These are phyloP conservation scores for Penicillium sclerotigenum DNA, from an alignment of 2,329 filamentous ascomycete species.

Conservation along the genomic window DNA sequence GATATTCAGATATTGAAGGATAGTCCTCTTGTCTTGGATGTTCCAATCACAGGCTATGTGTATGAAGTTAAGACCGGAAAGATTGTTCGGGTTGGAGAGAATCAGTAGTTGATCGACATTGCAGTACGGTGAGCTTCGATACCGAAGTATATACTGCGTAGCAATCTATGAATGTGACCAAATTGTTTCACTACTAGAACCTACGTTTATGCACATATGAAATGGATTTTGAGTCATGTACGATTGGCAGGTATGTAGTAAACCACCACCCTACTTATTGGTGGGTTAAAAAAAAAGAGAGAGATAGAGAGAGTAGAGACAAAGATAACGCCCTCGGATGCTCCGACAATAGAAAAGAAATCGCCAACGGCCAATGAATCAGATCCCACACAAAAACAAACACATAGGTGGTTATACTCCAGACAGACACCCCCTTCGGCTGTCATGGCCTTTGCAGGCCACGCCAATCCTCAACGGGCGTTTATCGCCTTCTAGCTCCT, in stretches of 20 bases:
- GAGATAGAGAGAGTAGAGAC: constrained; percentile 4
- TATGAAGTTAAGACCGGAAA: constrained; percentile 75
- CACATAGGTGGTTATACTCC: constrained; percentile 9
- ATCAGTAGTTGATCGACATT: neutral
- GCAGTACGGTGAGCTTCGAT: neutral
- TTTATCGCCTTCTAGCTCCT: constrained; percentile 62
- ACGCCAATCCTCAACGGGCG: constrained; percentile 7
- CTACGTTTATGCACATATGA: neutral
- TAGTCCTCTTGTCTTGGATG: constrained; percentile 58
- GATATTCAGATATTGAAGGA: constrained; percentile 63
- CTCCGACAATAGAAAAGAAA: constrained; percentile 9
- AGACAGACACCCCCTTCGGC: constrained; percentile 9
- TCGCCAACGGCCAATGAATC: constrained; percentile 9
- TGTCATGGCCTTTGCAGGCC: constrained; percentile 20
- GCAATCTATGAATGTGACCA: neutral
- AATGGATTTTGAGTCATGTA: neutral
- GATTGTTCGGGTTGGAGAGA: constrained; percentile 46
- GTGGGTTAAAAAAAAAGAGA: neutral
- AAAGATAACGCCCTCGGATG: constrained; percentile 16
- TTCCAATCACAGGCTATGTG: constrained; percentile 68
- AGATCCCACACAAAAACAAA: constrained; percentile 1
- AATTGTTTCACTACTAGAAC: neutral
- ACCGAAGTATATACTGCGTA: neutral
- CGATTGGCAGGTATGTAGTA: neutral
- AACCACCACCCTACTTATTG: neutral